Evolutionary conservation across 2,329 filamentous ascomycete genomes (phyloP).

Genomic region (Herpomyces periplanetae): DNA sequence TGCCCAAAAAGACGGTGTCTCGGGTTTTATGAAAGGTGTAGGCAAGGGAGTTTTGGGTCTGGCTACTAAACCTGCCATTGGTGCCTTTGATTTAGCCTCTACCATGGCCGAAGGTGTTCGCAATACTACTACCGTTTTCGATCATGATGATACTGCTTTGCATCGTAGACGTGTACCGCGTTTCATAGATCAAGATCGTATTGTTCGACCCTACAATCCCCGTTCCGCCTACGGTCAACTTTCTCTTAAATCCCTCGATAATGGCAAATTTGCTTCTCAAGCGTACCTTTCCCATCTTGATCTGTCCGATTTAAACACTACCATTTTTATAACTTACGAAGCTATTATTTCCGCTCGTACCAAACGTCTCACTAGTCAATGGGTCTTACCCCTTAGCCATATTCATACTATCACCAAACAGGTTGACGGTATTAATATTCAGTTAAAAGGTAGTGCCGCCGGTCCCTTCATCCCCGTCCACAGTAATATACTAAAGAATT

Average conservation of each 20-base stretch:
- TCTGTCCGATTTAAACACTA: conserved; percentile 17
- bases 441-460: conserved; percentile 55
- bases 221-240: conserved; percentile 84
- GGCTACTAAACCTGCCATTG: conserved; percentile 87
- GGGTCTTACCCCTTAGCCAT: conserved; percentile 83
- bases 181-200: conserved; percentile 63
- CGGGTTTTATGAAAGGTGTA: conserved; percentile 87
- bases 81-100: conserved; percentile 78
- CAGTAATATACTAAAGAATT: conserved; percentile 35
- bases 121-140: conserved; percentile 94
- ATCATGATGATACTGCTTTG: conserved; percentile 60
- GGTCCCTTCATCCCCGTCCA: conserved; percentile 75
- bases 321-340: conserved; percentile 14
- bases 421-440: conserved; percentile 59
- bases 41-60: conserved; percentile 74
- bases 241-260: conserved; percentile 94
- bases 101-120: conserved; percentile 90
- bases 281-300: conserved; percentile 88
- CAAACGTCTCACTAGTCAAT: conserved; percentile 50
- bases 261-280: conserved; percentile 90
- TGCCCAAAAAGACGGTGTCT: conserved; percentile 66
- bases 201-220: conserved; percentile 72
- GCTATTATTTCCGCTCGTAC: conserved; percentile 66
- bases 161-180: conserved; percentile 76
- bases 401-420: conserved; percentile 92